Conservation (phyloP, 2,329 filamentous ascomycete species). For the Phialocephala subalpina region DNA sequence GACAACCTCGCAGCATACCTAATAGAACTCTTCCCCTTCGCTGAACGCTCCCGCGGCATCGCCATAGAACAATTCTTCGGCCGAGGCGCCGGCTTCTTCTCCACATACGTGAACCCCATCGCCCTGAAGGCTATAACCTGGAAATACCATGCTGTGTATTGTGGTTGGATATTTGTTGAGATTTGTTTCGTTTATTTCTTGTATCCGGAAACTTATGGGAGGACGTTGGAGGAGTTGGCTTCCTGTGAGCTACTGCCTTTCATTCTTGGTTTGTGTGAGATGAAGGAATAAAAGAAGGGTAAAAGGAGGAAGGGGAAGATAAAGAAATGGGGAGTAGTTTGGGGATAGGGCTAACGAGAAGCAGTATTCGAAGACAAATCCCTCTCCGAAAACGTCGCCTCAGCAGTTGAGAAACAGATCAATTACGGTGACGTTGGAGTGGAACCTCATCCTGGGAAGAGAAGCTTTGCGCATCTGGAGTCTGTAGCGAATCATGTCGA, state of each 20-base stretch:
- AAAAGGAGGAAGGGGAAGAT: background rate
- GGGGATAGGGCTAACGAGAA: background rate
- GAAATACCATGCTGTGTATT: slow-evolving; percentile 54
- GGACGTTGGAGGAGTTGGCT: slow-evolving; percentile 54
- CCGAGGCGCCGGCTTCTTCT: slow-evolving; percentile 55
- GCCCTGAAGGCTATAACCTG: slow-evolving; percentile 51
- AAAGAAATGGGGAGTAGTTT: background rate
- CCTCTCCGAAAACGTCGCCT: background rate
- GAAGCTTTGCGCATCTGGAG: background rate
- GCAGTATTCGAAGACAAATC: slow-evolving; percentile 5
- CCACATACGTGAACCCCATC: slow-evolving; percentile 55
- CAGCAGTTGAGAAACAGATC: slow-evolving; percentile 5
- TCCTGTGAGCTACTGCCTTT: slow-evolving; percentile 47
- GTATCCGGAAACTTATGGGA: slow-evolving; percentile 53
- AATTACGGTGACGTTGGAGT: background rate
- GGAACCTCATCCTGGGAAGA: slow-evolving; percentile 6
- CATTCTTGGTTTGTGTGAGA: background rate
- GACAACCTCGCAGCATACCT: slow-evolving; percentile 54
- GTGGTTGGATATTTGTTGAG: slow-evolving; percentile 52
- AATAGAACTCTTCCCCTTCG: slow-evolving; percentile 66
- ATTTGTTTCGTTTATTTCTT: slow-evolving; percentile 52
- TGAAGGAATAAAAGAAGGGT: background rate
- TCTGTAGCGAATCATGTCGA: background rate
- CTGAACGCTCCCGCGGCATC: slow-evolving; percentile 41
- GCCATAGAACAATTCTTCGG: slow-evolving; percentile 44